Conservation (phyloP, 1,139 yeast species). For the Candida pseudoviswanathii region DNA sequence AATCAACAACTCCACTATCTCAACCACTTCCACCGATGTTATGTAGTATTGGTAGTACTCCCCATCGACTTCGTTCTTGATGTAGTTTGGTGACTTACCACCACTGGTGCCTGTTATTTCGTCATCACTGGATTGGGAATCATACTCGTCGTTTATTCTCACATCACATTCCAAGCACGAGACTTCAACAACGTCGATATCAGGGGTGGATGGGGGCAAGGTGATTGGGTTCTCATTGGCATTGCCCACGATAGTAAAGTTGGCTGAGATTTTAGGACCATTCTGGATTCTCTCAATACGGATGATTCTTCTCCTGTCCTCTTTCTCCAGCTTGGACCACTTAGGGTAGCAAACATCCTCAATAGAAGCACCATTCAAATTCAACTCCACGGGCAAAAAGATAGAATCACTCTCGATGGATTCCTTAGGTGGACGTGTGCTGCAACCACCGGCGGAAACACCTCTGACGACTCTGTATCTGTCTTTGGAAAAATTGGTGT, state of each 20-base stretch:
- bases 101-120: constrained; percentile 17
- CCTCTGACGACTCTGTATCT: constrained; percentile 55
- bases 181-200: constrained; percentile 57
- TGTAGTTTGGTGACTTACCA: constrained; percentile 17
- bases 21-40: constrained; percentile 67
- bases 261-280: constrained; percentile 47
- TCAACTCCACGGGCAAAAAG: constrained; percentile 50
- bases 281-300: constrained; percentile 57
- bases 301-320: constrained; percentile 57
- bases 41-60: constrained; percentile 49
- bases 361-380: constrained; percentile 44
- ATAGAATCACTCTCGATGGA: constrained; percentile 32
- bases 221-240: constrained; percentile 50
- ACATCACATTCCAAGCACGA: constrained; percentile 55
- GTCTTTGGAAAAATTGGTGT: constrained; percentile 4
- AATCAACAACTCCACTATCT: constrained; percentile 60
- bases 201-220: constrained; percentile 31
- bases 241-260: constrained; percentile 54
- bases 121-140: constrained; percentile 24
- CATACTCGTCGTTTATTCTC: constrained; percentile 28
- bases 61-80: constrained; percentile 20
- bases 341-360: constrained; percentile 51
- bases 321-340: constrained; percentile 50
- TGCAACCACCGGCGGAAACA: constrained; percentile 59
- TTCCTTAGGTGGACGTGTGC: constrained; percentile 56